Conservation (phyloP, 2,329 filamentous ascomycete genomes). For the Tolypocladium ovalisporum region DNA sequence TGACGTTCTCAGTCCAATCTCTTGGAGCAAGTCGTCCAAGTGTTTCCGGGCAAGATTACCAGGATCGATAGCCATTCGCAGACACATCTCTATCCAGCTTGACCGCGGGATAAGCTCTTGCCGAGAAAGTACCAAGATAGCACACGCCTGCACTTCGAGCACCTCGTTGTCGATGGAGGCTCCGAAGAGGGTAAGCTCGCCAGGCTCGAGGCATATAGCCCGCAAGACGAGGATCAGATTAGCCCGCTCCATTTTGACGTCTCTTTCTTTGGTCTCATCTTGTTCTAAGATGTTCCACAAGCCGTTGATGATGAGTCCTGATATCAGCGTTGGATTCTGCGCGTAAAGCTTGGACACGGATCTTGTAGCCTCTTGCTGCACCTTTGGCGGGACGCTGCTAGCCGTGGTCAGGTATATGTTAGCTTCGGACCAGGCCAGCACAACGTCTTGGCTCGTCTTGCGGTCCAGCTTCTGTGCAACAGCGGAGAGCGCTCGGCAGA, state of each 20-base stretch:
- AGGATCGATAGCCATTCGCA: conserved; percentile 73
- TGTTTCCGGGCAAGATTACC: conserved; percentile 61
- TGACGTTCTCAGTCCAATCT: conserved; percentile 46
- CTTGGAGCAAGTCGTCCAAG: conserved; percentile 52
- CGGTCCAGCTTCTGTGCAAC: conserved; percentile 44
- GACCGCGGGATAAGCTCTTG: conserved; percentile 64
- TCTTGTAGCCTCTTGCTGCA: conserved; percentile 52
- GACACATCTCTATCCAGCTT: conserved; percentile 82
- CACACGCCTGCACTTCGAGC: conserved; percentile 62
- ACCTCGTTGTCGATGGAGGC: conserved; percentile 31
- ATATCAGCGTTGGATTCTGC: conserved; percentile 44
- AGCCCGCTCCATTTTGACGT: conserved; percentile 55
- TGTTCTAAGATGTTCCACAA: conserved; percentile 71
- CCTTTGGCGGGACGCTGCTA: conserved; percentile 43
- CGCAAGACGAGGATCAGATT: conserved; percentile 52
- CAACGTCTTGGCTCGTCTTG: conserved; percentile 35
- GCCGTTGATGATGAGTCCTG: conserved; percentile 54
- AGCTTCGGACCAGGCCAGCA: conserved; percentile 69
- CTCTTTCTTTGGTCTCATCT: conserved; percentile 62
- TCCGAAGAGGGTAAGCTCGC: conserved; percentile 34
- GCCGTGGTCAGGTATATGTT: conserved; percentile 70
- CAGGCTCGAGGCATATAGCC: conserved; percentile 50
- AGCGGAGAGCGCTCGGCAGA: conserved; percentile 57
- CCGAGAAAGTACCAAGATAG: conserved; percentile 67
- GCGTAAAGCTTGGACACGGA: conserved; percentile 56